phyloP scores from a whole-genome alignment of 495 filamentous ascomycete species.

The Pyronema domesticum region DNA sequence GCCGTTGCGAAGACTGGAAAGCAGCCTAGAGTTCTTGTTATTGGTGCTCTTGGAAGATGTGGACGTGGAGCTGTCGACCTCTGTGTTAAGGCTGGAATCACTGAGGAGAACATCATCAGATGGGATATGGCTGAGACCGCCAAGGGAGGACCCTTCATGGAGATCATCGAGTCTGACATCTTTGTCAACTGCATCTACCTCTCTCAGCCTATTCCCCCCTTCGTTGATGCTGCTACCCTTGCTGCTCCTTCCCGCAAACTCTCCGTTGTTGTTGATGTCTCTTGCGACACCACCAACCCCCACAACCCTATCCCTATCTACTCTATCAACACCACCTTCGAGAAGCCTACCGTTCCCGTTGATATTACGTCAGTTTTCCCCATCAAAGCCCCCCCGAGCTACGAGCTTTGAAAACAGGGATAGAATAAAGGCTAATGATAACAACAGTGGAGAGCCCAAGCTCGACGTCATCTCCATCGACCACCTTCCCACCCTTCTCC shows the following conservation, averaged over 20 bases:
- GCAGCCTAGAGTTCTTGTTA: constrained; percentile 39
- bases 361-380: constrained; percentile 24
- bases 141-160: constrained; percentile 66
- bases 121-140: constrained; percentile 92
- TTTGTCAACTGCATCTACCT: constrained; percentile 94
- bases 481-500: constrained; percentile 72
- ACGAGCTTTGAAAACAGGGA: background rate
- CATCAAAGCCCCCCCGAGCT: too few species aligned
- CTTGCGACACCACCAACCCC: constrained; percentile 57
- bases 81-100: constrained; percentile 56
- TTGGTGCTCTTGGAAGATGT: constrained; percentile 63
- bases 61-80: constrained; percentile 71
- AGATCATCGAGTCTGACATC: constrained; percentile 64
- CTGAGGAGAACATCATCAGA: constrained; percentile 55
- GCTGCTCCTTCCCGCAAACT: constrained; percentile 51
- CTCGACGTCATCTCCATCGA: constrained; percentile 75
- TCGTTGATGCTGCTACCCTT: constrained; percentile 55
- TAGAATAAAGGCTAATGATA: too few species aligned
- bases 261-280: constrained; percentile 77
- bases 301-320: constrained; percentile 75
- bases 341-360: constrained; percentile 64
- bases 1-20: constrained; percentile 37
- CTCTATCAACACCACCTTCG: constrained; percentile 61
- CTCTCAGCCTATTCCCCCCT: constrained; percentile 45
- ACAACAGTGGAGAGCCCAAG: constrained; percentile 34